Conservation (phyloP, 208 protist genomes). For the Polymyxa betae region DNA sequence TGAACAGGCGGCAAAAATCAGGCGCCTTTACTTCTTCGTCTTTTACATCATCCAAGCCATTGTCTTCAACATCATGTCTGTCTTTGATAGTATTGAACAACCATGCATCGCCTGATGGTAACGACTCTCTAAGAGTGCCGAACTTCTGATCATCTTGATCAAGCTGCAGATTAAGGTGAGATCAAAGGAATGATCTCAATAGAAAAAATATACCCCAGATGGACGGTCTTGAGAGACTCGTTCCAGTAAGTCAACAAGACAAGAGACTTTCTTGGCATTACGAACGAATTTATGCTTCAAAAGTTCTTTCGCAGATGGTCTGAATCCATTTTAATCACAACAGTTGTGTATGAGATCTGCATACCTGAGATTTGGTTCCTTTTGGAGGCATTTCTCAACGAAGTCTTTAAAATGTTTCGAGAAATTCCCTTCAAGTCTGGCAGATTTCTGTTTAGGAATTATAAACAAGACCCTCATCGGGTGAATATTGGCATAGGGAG, state of each 20-base stretch:
- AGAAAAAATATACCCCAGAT: not conserved
- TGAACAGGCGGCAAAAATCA: too few species aligned
- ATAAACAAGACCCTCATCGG: slow-evolving; percentile 70
- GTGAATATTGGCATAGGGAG: slow-evolving; percentile 67
- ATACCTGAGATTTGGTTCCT: slow-evolving; percentile 61
- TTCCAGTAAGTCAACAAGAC: slow-evolving; percentile 51
- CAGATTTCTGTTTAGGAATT: slow-evolving; percentile 66
- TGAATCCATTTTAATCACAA: not conserved
- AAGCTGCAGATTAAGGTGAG: not conserved
- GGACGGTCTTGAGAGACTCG: slow-evolving; percentile 24
- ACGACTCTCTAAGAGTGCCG: not conserved
- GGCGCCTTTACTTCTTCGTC: not conserved
- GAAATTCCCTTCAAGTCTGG: slow-evolving; percentile 55
- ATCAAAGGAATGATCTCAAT: not conserved
- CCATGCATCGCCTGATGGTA: not conserved
- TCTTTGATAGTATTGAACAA: slow-evolving; percentile 51
- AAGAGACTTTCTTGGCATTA: slow-evolving; percentile 52
- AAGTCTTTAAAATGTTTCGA: slow-evolving; percentile 68
- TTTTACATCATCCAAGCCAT: not conserved
- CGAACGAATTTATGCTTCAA: slow-evolving; percentile 60
- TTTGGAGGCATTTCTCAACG: slow-evolving; percentile 65
- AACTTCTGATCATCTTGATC: slow-evolving; percentile 44
- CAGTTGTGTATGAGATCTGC: not conserved
- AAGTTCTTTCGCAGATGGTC: slow-evolving; percentile 59
- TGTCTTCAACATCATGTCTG: not conserved